Evolutionary conservation across 495 filamentous ascomycete genomes (phyloP).

Genomic region (Aspergillus diversus): DNA sequence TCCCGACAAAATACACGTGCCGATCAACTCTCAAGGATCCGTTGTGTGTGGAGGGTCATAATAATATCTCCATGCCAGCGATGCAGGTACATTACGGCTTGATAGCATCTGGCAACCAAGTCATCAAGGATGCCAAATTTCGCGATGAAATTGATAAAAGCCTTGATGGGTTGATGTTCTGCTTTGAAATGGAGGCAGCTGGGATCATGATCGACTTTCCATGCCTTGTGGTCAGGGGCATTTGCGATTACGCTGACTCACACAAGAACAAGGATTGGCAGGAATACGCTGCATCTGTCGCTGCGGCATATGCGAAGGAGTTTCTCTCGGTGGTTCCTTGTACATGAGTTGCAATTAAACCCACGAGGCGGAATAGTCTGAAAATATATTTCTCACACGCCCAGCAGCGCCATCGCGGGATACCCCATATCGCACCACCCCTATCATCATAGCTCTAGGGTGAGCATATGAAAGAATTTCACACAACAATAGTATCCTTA

Average conservation of each 20-base stretch:
- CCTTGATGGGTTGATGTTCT: slow-evolving; percentile 11
- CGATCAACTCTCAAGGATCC: no score
- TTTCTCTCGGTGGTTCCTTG: slow-evolving; percentile 4
- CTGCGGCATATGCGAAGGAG: slow-evolving; percentile 31
- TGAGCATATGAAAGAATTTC: no score
- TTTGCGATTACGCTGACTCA: slow-evolving; percentile 8
- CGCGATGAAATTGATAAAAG: slow-evolving; percentile 5
- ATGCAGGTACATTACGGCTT: slow-evolving; percentile 45
- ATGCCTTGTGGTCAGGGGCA: slow-evolving; percentile 37
- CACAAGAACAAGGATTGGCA: slow-evolving; percentile 41
- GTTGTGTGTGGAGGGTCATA: no score
- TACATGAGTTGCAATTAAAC: no score
- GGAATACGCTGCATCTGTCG: slow-evolving; percentile 31
- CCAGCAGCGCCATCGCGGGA: no score
- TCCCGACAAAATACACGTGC: no score
- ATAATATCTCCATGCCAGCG: no score
- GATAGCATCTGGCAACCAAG: slow-evolving; percentile 44
- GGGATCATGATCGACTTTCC: slow-evolving; percentile 28
- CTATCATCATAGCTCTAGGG: no score
- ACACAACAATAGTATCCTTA: no score
- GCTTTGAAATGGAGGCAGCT: slow-evolving; percentile 44
- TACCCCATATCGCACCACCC: no score
- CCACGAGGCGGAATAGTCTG: no score
- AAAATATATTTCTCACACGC: no score
- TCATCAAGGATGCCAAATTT: slow-evolving; percentile 29